These are phyloP conservation scores for Mycocentrospora acerina DNA, from an alignment of 2,329 filamentous ascomycete genomes.

Conservation along the genomic window DNA sequence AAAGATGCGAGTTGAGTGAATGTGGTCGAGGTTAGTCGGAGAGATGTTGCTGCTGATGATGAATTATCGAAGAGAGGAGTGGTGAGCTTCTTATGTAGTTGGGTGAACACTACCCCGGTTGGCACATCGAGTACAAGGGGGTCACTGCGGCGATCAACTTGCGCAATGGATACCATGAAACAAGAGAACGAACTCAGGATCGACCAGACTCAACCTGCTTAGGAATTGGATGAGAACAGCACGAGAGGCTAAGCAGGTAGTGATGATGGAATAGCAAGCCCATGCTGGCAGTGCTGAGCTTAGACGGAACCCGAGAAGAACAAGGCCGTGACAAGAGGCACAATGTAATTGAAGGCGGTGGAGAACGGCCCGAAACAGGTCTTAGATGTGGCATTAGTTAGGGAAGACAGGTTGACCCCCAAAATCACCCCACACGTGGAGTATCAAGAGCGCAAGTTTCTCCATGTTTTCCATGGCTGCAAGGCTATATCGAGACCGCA, in stretches of 20 bases:
- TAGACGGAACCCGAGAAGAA: slow-evolving; percentile 15
- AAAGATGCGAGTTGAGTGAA: not conserved
- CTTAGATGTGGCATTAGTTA: slow-evolving; percentile 13
- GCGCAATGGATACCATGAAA: slow-evolving; percentile 5
- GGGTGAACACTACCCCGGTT: not conserved
- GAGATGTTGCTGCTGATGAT: slow-evolving; percentile 1
- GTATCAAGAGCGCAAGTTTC: slow-evolving; percentile 1
- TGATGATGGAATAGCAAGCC: slow-evolving; percentile 4
- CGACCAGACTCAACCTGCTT: slow-evolving; percentile 12
- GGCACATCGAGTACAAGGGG: slow-evolving; percentile 3
- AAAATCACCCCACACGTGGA: slow-evolving; percentile 4
- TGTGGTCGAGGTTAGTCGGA: not conserved
- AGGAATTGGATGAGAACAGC: slow-evolving; percentile 12
- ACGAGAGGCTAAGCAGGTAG: slow-evolving; percentile 6
- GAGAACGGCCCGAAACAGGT: slow-evolving; percentile 9
- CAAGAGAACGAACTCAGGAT: slow-evolving; percentile 11
- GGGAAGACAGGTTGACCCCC: not conserved
- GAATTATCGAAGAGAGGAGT: not conserved
- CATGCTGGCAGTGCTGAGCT: slow-evolving; percentile 6
- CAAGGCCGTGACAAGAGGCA: slow-evolving; percentile 7
- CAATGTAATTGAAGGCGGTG: slow-evolving; percentile 1
- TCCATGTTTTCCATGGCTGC: slow-evolving; percentile 6
- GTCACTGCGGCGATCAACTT: slow-evolving; percentile 16
- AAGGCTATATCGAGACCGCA: slow-evolving; percentile 19
- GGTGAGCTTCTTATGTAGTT: slow-evolving; percentile 4